Evolutionary conservation across 208 protist species (phyloP), one percentile per base, ranked within the genome.

Genomic region (Naegleria gruberi): DNA sequence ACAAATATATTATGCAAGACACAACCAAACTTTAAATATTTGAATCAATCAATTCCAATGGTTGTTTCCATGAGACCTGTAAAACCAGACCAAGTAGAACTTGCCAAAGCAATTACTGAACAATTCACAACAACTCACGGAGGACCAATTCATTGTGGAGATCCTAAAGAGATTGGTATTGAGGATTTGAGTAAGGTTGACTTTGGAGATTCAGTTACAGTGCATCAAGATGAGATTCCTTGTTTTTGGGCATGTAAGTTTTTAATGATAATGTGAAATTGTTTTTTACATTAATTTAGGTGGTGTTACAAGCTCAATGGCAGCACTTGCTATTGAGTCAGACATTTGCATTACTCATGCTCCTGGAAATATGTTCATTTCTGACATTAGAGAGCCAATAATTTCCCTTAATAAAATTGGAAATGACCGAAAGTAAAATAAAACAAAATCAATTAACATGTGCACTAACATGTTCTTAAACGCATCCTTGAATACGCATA

Each of bases 1-100:
- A 90, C 89, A 3, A 90, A 82, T 82, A 82, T 87, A 0, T 15
- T 41, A 26, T 90, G 89, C 37, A 45, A 87, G 26, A 43, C 73
- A 42, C 5, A 15, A 1, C 12, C 4, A 7, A 8, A 57, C 12
- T 90, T 90, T 73, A 6, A 3, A 5, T 17, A 23, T 77, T 23
- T 23, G n/a, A n/a, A n/a, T n/a, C 15, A n/a, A n/a, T n/a, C n/a
- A n/a, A n/a, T n/a, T n/a, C n/a, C n/a, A n/a, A 23, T 90, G 89
- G 73, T 90, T 3, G 89, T 90, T 40, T 46, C 37, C 30, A 87
- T 87, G 65, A 77, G 89, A 90, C 89, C 89, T 15, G 37, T 90
- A 3, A 5, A 5, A 42, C 40, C 42, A 26, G 89, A 90, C 19
- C 7, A 30, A 23, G 65, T 90, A 0, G 26, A 87, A 26, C 5